A percentile compares a stretch with the other conserved stretches of the same genome.
Evolutionary conservation across 305 asterid species (phyloP).

Genomic region (Fraxinus floribunda): DNA sequence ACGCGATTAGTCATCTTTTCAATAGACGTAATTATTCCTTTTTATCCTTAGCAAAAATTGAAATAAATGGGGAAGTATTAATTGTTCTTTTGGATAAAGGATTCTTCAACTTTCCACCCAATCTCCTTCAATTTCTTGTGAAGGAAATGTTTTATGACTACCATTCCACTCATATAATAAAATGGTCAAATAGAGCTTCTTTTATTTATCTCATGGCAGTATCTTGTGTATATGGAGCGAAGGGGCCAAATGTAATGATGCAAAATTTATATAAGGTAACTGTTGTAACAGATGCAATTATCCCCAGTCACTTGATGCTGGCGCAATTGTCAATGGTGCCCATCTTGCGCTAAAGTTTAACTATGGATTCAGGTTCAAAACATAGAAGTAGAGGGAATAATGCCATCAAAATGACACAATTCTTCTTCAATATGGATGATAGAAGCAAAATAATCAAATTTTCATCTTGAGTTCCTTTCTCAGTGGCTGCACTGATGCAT

Average conservation of each 20-base stretch:
- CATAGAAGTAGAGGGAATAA: background rate
- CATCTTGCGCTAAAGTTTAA: background rate
- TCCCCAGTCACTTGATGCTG: constrained; percentile 14
- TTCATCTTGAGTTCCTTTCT: constrained; percentile 5
- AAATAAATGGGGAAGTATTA: background rate
- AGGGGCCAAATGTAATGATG: background rate
- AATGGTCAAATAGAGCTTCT: background rate
- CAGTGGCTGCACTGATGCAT: constrained; percentile 1
- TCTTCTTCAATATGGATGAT: constrained; percentile 5
- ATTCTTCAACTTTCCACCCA: background rate
- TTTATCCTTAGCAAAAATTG: background rate
- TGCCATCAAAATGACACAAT: background rate
- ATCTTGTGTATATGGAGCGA: background rate
- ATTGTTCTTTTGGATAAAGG: background rate
- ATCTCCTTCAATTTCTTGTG: background rate
- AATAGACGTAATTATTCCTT: background rate
- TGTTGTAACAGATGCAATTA: background rate
- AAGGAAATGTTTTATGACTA: background rate
- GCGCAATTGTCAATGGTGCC: background rate
- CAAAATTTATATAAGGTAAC: background rate
- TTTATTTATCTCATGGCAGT: background rate
- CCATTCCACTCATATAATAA: constrained; percentile 1
- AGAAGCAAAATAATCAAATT: constrained; percentile 7
- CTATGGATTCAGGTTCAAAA: constrained; percentile 5
- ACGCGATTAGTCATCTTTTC: background rate